Evolutionary conservation across 1,139 yeast genomes (phyloP), one percentile per base, ranked within the genome.

Genomic region (Blastobotrys arbuscula): DNA sequence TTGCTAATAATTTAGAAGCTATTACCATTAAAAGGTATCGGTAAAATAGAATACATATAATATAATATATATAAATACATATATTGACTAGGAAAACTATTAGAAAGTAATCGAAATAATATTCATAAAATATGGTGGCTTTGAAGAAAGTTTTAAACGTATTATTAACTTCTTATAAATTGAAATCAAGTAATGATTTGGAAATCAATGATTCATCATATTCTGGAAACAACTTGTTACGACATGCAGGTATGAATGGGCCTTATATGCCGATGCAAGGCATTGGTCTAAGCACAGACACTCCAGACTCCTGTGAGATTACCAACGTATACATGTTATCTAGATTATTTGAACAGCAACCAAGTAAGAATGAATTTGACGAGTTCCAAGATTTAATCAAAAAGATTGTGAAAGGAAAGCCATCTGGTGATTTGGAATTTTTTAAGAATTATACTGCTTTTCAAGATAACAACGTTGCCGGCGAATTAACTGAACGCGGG

Each of bases 261-360:
- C 47, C 47, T n/a, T 38, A 28, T 19, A 38, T 30, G 38, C 33
- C 36, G 8, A 13, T 37, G 30, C 37, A 38, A 21, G 43, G 43
- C 15, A 12, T 39, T 3, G 47, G 42, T 15, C 4, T 44, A 8
- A 21, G 18, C 16, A 15, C n/a, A n/a, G 21, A 19, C 9, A 34
- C 23, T n/a, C 47, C 47, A 18, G 12, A 13, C 3, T 12, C 15
- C 18, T 44, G 47, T 15, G 13, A 16, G 4, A 34, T 44, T 6
- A 10, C 28, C 8, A 38, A 30, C 16, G 47, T 44, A 7, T 31
- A 44, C 47, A 44, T 44, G 47, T n/a, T 38, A n/a, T n/a, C 34
- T 2, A 15, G 43, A 20, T 13, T 20, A 13, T 38, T 30, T 28
- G 47, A 38, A 21, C 47, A 39, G 10, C 13, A 20, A 9, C 47